Evolutionary conservation across 2,329 filamentous ascomycete species (phyloP).

Genomic region (Aspergillus felis): DNA sequence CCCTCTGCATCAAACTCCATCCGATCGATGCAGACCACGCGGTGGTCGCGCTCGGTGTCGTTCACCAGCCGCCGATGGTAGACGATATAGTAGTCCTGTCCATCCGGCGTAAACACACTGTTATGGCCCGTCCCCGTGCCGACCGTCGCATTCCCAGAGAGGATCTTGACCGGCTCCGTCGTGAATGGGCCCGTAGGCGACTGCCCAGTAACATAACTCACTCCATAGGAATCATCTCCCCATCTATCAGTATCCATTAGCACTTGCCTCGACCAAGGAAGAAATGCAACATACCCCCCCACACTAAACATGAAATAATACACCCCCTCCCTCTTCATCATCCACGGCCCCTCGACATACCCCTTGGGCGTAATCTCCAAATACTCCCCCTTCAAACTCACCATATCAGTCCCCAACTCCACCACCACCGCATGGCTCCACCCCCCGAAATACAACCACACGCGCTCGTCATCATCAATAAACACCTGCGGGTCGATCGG

Average conservation of each 20-base stretch:
- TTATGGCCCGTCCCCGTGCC: slow-evolving; percentile 41
- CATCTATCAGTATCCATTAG: slow-evolving; percentile 25
- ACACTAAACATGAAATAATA: slow-evolving; percentile 48
- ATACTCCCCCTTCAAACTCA: slow-evolving; percentile 42
- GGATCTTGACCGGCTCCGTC: slow-evolving; percentile 34
- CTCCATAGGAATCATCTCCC: slow-evolving; percentile 45
- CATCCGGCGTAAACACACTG: slow-evolving; percentile 38
- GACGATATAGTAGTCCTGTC: slow-evolving; percentile 44
- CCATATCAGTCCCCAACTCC: slow-evolving; percentile 44
- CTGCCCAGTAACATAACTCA: slow-evolving; percentile 42
- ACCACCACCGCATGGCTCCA: slow-evolving; percentile 43
- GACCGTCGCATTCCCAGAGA: slow-evolving; percentile 24
- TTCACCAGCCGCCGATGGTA: slow-evolving; percentile 47
- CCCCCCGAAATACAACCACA: slow-evolving; percentile 45
- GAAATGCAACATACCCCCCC: slow-evolving; percentile 26
- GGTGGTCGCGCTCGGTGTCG: slow-evolving; percentile 45
- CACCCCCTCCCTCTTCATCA: slow-evolving; percentile 41
- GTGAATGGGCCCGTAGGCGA: slow-evolving; percentile 43
- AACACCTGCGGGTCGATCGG: slow-evolving; percentile 48
- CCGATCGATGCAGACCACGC: slow-evolving; percentile 47
- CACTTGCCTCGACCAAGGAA: background rate
- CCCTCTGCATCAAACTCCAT: slow-evolving; percentile 46
- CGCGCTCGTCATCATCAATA: slow-evolving; percentile 42
- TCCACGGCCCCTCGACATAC: slow-evolving; percentile 44
- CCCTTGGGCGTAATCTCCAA: slow-evolving; percentile 47